Evolutionary conservation across 2,329 filamentous ascomycete genomes (phyloP).

Genomic region (Fusarium protoensiforme): DNA sequence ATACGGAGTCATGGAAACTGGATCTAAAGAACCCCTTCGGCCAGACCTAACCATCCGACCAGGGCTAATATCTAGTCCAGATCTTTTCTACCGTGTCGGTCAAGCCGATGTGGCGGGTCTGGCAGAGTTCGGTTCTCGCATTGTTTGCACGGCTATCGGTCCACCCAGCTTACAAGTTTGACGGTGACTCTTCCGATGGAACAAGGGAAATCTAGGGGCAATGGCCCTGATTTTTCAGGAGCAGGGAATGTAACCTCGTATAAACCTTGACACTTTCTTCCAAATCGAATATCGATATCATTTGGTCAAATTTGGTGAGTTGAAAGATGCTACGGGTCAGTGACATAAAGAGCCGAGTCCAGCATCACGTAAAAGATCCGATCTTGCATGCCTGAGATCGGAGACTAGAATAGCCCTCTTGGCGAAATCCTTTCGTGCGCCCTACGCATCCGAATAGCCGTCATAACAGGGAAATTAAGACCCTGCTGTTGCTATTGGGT

Average conservation of each 20-base stretch:
- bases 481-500: background rate
- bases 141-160: background rate
- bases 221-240: too few species aligned
- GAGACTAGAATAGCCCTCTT: background rate
- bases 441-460: background rate
- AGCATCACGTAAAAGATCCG: background rate
- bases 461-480: background rate
- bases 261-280: background rate
- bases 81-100: background rate
- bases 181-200: accelerated
- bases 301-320: background rate
- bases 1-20: background rate
- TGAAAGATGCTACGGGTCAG: background rate
- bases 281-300: background rate
- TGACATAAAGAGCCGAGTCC: background rate
- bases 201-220: accelerated
- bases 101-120: background rate
- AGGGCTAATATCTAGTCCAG: background rate
- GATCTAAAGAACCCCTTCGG: background rate
- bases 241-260: background rate
- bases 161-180: background rate
- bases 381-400: background rate
- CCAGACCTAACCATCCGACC: background rate
- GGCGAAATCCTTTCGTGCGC: background rate
- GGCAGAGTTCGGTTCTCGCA: background rate